Base-by-base conservation (phyloP, 345 rosid genomes). In the Syzygium aqueum region DNA sequence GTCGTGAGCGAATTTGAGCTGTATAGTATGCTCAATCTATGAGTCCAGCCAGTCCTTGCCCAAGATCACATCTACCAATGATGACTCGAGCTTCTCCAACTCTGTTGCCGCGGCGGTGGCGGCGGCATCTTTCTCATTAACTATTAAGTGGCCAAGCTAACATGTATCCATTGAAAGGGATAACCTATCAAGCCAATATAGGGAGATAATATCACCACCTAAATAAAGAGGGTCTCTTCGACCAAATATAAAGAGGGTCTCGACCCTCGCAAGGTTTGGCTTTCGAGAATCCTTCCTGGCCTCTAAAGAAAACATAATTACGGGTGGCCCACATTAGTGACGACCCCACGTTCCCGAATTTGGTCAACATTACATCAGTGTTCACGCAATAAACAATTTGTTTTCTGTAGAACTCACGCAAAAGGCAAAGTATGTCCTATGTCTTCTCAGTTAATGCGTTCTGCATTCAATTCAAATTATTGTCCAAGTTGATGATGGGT, bases 61-160 rank as follows among this genome's bases (percentile, higher is more conserved):
- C 0, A 15, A 0, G 1, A 13, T 63, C 73, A n/a, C 73, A n/a
- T 63, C 10, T 63, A n/a, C 14, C 28, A 51, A 59, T 59, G 27
- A 59, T 27, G 67, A 27, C 33, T 59, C 2, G 8, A 59, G 67
- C 67, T 59, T 59, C 65, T 59, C 67, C 33, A 27, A 59, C 15
- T 16, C 67, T 23, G n/a, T 56, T 21, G 59, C 9, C 11, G 0
- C 25, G 0, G 3, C 25, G 5, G 0, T 2, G 5, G 2, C 8
- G 1, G 17, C 30, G 67, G 27, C 67, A 12, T 27, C 28, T 59
- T 59, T 59, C 67, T 59, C 33, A 27, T 12, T 12, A 5, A 59
- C 67, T 59, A 27, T 59, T 28, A 27, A 11, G 30, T 59, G 4
- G 67, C 2, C 33, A 0, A 59, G 67, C 8, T 27, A 27, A 1